Conservation (phyloP, 2,329 filamentous ascomycete genomes). For the Colletotrichum acutatum region DNA sequence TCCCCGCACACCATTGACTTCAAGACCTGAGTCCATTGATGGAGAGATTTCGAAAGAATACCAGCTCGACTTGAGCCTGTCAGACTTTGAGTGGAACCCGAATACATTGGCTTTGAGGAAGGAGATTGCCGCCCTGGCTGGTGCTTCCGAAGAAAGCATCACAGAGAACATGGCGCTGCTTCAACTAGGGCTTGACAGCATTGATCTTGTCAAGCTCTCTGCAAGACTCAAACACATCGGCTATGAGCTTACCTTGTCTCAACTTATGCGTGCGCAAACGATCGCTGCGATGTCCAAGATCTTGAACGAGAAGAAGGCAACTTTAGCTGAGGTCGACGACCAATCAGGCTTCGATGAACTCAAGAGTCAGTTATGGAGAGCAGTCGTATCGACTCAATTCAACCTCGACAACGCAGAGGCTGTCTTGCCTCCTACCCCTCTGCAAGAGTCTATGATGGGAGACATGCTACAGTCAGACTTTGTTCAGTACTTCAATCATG, state of each 20-base stretch:
- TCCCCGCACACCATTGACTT: slow-evolving; percentile 21
- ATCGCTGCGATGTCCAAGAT: slow-evolving; percentile 68
- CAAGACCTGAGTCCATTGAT: slow-evolving; percentile 23
- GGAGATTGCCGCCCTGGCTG: slow-evolving; percentile 73
- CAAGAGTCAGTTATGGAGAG: slow-evolving; percentile 48
- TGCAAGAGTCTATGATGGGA: slow-evolving; percentile 88
- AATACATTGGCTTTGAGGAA: slow-evolving; percentile 64
- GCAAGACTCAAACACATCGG: slow-evolving; percentile 72
- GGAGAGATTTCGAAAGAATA: slow-evolving; percentile 4
- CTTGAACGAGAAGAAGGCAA: not conserved
- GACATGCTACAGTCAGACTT: slow-evolving; percentile 84
- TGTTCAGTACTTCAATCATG: slow-evolving; percentile 85
- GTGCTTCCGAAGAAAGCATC: slow-evolving; percentile 62
- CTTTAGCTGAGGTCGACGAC: slow-evolving; percentile 36
- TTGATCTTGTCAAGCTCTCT: slow-evolving; percentile 88
- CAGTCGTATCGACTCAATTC: slow-evolving; percentile 48
- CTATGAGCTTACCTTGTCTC: slow-evolving; percentile 74
- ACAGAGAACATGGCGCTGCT: slow-evolving; percentile 74
- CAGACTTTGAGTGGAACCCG: slow-evolving; percentile 67
- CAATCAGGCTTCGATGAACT: slow-evolving; percentile 35
- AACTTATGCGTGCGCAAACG: slow-evolving; percentile 79
- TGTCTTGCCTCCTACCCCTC: slow-evolving; percentile 79
- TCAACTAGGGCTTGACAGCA: slow-evolving; percentile 89
- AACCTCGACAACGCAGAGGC: slow-evolving; percentile 59
- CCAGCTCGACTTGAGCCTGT: not conserved